Evolutionary conservation across 2,329 filamentous ascomycete species (phyloP), one percentile per base, ranked within the genome.

Genomic region (Tolypocladium ophioglossoides): DNA sequence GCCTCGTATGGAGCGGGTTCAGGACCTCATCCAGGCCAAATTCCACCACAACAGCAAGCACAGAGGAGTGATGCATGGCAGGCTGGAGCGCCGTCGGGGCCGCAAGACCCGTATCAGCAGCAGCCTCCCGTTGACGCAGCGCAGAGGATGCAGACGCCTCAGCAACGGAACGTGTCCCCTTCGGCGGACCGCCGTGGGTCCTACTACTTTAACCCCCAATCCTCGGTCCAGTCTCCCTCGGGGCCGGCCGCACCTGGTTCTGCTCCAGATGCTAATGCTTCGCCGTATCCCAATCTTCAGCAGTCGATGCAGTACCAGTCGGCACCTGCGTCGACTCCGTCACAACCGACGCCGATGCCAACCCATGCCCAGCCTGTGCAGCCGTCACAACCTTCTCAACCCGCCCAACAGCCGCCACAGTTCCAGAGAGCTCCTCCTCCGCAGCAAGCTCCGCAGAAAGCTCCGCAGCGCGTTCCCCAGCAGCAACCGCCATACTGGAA

Each of bases 21-120:
- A 2, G 72, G 71, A 32, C 66, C 70, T 22, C 63, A 72, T 11
- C 68, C 67, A 50, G 70, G 65, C 35, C 74, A 76, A 58, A 79
- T 78, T 52, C 66, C 72, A 22, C 69, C 68, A 27, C 74, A 75
- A 39, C 74, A 74, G 41, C 72, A 75, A 50, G 63, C 69, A 2
- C 79, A 80, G 60, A 68, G 75, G 52, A 71, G 71, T 20, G 77
- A 76, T 30, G 78, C 74, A 59, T 84, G 80, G 79, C 75, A 76
- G 51, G 66, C 66, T 39, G 69, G 68, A 52, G 62, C 61, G 9
- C 68, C 72, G 12, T 70, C 74, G 7, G 68, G 64, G 3, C 71
- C 66, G 8, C 63, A 60, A 37, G 66, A 73, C 52, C 57, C 59
- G 20, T 67, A 66, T 47, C 65, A 64, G 40, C 62, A 66, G 51